Base-by-base conservation (phyloP, 1,284 basidiomycete genomes). In the Trichosporon ovoides region DNA sequence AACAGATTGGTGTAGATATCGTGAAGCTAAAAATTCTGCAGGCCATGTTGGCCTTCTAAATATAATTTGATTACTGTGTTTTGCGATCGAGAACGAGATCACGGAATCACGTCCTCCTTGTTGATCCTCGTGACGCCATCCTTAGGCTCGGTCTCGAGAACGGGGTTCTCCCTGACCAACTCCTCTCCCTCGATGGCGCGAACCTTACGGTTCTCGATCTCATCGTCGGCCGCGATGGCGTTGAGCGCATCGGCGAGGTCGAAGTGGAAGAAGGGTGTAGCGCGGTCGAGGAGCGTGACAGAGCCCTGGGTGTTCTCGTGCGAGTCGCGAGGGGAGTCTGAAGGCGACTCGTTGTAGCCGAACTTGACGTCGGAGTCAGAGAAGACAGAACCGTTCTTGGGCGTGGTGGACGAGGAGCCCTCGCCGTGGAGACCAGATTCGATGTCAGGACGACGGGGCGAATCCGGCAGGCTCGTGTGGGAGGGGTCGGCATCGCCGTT, bases 221-320 rank as follows among this genome's bases (percentile, higher is more conserved):
- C 19, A 14, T 65, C 64, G 28, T 68, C 66, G 1, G 52, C 56
- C 14, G 72, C 62, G 56, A 73, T 64, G 10, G 55, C 61, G 37
- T 75, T 71, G 40, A 77, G 63, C 16, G 76, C 77, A 40, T 75
- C 76, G 20, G 71, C 71, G 24, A 79, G 63, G 58, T 78, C 77
- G 55, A 77, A 74, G 68, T 77, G 76, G 76, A 79, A 77, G 71
- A 74, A 77, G 10, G 77, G 77, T 19, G 76, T 78, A 1, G 64
- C 63, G 28, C 64, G 59, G 62, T 74, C 74, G 49, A 76, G 55
- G 36, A 71, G 61, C n/a, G 67, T 64, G 43, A 74, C 36, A 9
- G 63, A 51, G 59, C 58, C 28, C 56, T 24, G 34, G 11, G n/a
- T n/a, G n/a, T 33, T 40, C 38, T 54, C 22, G 37, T 53, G 37